phyloP scores from a whole-genome alignment of 495 filamentous ascomycete species.

The Neurospora intermedia region DNA sequence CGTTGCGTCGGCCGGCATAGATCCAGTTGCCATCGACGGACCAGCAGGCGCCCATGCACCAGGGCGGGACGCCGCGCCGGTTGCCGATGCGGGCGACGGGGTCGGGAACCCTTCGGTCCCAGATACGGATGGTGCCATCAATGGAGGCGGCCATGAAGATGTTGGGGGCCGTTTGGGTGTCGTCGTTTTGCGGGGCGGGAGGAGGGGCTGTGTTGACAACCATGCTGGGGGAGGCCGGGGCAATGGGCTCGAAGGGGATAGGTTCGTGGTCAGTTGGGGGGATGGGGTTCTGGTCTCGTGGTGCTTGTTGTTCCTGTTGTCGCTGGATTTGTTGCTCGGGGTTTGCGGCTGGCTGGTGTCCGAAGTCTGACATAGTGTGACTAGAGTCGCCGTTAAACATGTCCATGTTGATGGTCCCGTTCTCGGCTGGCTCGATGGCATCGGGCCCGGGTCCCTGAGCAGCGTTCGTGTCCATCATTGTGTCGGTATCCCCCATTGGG shows the following conservation, averaged over 20 bases:
- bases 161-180: constrained; percentile 43
- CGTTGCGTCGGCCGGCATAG: constrained; percentile 85
- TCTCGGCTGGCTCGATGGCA: not conserved
- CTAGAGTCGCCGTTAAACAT: constrained; percentile 21
- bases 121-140: constrained; percentile 79
- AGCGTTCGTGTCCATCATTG: not conserved
- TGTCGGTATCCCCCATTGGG: constrained; percentile 22
- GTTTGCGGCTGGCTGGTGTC: constrained; percentile 5
- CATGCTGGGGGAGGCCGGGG: constrained; percentile 20
- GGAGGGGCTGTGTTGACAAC: constrained; percentile 17
- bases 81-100: constrained; percentile 71
- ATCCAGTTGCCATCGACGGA: constrained; percentile 91
- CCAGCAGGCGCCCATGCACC: constrained; percentile 99
- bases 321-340: constrained; percentile 1
- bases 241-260: constrained; percentile 10
- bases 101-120: constrained; percentile 72
- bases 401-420: constrained; percentile 4
- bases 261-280: constrained; percentile 7
- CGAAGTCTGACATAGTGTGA: constrained; percentile 13
- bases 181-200: constrained; percentile 22
- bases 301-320: not conserved
- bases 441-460: not conserved
- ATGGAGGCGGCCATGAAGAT: constrained; percentile 82
- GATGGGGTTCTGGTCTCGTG: constrained; percentile 5
- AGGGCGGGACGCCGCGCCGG: constrained; percentile 65